A percentile compares a stretch with the other conserved stretches of the same genome.
Evolutionary conservation across 805 yeast genomes (phyloP).

Genomic region (Starmerella kuoi): DNA sequence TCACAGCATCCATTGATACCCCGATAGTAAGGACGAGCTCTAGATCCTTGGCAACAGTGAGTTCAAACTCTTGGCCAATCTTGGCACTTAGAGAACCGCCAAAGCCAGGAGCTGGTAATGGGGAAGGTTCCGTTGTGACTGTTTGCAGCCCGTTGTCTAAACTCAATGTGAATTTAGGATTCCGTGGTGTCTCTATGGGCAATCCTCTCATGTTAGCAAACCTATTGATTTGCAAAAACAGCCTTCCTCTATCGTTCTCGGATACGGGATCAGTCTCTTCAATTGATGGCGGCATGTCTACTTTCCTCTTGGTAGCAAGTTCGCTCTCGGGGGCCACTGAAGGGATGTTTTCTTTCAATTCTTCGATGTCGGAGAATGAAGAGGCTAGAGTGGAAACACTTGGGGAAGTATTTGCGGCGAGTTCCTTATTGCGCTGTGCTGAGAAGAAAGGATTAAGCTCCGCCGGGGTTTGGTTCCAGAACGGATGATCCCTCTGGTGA

Average conservation of each 20-base stretch:
- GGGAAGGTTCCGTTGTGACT: slow-evolving; percentile 21
- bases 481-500: background rate
- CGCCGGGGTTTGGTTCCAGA: background rate
- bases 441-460: slow-evolving; percentile 12
- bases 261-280: slow-evolving; percentile 22
- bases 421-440: background rate
- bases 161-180: slow-evolving; percentile 22
- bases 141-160: slow-evolving; percentile 26
- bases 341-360: background rate
- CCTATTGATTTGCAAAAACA: slow-evolving; percentile 23
- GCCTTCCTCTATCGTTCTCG: slow-evolving; percentile 23
- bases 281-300: slow-evolving; percentile 5
- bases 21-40: slow-evolving; percentile 65
- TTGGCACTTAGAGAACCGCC: slow-evolving; percentile 14
- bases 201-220: slow-evolving; percentile 21
- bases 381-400: slow-evolving; percentile 8
- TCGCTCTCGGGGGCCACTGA: background rate
- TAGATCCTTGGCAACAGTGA: slow-evolving; percentile 47
- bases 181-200: slow-evolving; percentile 21
- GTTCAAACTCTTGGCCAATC: slow-evolving; percentile 59
- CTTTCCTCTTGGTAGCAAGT: background rate
- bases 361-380: background rate
- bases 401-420: background rate
- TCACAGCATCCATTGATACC: slow-evolving; percentile 37
- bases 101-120: slow-evolving; percentile 19